Evolutionary conservation across 2,329 filamentous ascomycete genomes (phyloP).

Genomic region (Pseudogymnoascus pannorum): DNA sequence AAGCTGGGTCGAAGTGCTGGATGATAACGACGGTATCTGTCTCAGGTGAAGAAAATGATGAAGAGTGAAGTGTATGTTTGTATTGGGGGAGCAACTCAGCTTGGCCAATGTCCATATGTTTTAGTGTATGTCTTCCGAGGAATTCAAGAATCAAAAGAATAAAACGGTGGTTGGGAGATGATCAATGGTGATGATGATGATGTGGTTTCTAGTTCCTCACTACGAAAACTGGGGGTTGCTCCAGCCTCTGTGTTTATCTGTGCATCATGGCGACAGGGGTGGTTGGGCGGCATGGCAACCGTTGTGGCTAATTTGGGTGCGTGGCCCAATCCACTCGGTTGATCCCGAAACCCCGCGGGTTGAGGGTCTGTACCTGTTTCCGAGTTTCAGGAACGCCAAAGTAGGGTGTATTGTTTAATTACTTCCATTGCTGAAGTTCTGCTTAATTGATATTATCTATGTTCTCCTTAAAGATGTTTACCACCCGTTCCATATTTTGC

Average conservation of each 20-base stretch:
- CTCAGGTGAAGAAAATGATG: slow-evolving; percentile 1
- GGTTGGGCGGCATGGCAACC: slow-evolving; percentile 7
- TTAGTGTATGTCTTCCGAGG: slow-evolving; percentile 5
- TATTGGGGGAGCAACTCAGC: slow-evolving; percentile 7
- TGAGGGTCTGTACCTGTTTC: background rate
- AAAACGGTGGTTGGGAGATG: slow-evolving; percentile 7
- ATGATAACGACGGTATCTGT: slow-evolving; percentile 6
- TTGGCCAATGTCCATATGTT: slow-evolving; percentile 6
- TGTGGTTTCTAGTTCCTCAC: slow-evolving; percentile 7
- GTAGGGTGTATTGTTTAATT: background rate
- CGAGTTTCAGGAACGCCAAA: background rate
- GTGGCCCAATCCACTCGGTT: background rate
- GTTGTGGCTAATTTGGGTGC: slow-evolving; percentile 1
- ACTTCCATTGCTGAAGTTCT: background rate
- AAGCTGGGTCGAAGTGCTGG: slow-evolving; percentile 1
- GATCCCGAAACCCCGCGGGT: slow-evolving; percentile 4
- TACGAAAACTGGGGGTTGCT: slow-evolving; percentile 1
- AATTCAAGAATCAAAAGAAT: slow-evolving; percentile 6
- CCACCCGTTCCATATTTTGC: background rate
- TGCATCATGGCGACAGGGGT: slow-evolving; percentile 7
- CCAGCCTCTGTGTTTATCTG: slow-evolving; percentile 9
- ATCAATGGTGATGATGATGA: background rate
- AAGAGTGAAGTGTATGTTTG: background rate
- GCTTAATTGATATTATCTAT: background rate
- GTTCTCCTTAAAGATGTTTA: background rate